These are phyloP conservation scores for Myochromella boudieri DNA, from an alignment of 768 basidiomycete species.

Conservation along the genomic window DNA sequence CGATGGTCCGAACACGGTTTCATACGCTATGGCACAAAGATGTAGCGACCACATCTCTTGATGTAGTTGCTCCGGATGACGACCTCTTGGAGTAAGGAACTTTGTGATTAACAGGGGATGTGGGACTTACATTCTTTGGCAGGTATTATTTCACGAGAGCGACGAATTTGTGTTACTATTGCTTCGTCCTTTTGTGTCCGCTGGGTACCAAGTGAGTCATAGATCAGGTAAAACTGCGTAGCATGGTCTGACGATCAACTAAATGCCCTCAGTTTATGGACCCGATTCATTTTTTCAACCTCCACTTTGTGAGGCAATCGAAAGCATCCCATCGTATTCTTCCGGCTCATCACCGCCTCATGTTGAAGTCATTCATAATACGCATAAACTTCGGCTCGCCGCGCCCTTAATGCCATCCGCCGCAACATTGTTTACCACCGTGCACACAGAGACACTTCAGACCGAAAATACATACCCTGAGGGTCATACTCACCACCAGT, in stretches of 20 bases:
- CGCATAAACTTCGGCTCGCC: constrained; percentile 37
- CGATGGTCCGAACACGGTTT: constrained; percentile 14
- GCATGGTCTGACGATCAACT: not conserved
- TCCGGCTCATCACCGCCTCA: constrained; percentile 32
- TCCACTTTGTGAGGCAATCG: constrained; percentile 30
- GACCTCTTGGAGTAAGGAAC: constrained; percentile 33
- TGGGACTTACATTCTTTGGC: not conserved
- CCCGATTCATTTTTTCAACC: constrained; percentile 44
- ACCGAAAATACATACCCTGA: constrained; percentile 25
- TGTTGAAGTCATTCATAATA: constrained; percentile 38
- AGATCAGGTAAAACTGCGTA: too few species aligned
- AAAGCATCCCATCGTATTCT: constrained; percentile 21
- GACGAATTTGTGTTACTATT: constrained; percentile 27
- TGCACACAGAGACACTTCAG: constrained; percentile 37
- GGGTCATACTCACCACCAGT: constrained; percentile 26
- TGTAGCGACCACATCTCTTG: constrained; percentile 35
- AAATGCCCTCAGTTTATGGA: constrained; percentile 43
- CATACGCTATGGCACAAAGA: constrained; percentile 26
- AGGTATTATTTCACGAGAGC: constrained; percentile 35
- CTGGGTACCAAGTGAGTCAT: constrained; percentile 42
- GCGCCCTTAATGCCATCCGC: constrained; percentile 40
- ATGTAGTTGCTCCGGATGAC: constrained; percentile 51
- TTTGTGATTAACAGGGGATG: not conserved
- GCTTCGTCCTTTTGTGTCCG: constrained; percentile 38
- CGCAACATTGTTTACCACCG: constrained; percentile 35